Conservation (phyloP, 306 rosid genomes). For the Cucurbita pepo region DNA sequence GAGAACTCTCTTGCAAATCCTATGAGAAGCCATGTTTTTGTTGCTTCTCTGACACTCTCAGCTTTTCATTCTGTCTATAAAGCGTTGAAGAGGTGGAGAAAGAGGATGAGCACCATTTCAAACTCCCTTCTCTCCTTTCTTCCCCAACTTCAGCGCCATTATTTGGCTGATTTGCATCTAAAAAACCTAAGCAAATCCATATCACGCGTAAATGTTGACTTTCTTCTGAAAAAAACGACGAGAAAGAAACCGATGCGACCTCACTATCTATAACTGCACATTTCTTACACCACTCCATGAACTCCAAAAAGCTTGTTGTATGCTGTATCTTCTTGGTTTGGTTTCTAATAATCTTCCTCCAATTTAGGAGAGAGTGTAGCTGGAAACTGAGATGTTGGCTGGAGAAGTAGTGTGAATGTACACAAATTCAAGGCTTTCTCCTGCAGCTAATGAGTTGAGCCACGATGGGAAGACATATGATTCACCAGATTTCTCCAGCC, state of each 20-base stretch:
- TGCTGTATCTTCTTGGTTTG: background rate
- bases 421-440: conserved; percentile 84
- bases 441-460: conserved; percentile 56
- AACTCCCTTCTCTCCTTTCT: conserved; percentile 92
- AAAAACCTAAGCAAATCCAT: conserved; percentile 23
- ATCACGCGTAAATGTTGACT: conserved; percentile 27
- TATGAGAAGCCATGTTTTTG: conserved; percentile 27
- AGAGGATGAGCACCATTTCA: conserved; percentile 94
- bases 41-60: conserved; percentile 20
- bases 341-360: conserved; percentile 1
- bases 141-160: conserved; percentile 47
- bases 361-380: conserved; percentile 48
- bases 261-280: conserved; percentile 63
- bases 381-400: conserved; percentile 54
- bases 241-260: conserved; percentile 20
- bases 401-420: conserved; percentile 78
- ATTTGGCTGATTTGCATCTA: conserved; percentile 18
- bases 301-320: conserved; percentile 25
- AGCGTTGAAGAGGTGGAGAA: conserved; percentile 64
- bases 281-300: conserved; percentile 19
- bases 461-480: conserved; percentile 71
- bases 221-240: conserved; percentile 3
- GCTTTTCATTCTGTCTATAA: conserved; percentile 22
- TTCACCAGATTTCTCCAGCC: conserved; percentile 48
- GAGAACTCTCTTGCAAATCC: conserved; percentile 13